phyloP scores from a whole-genome alignment of 768 basidiomycete genomes.

The Leccinellum luteum region DNA sequence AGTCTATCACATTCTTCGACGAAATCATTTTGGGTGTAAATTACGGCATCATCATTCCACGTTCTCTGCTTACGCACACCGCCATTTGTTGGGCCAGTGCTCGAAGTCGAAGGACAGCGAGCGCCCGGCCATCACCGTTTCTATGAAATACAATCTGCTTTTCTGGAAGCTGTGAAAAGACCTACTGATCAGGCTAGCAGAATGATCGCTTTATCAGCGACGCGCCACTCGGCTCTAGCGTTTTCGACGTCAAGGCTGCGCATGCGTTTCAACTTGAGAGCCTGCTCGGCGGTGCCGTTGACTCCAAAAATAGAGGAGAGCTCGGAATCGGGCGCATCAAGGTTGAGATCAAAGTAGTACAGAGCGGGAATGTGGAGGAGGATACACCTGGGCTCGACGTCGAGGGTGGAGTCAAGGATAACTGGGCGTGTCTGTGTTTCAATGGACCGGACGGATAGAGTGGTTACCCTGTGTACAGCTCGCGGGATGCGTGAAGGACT shows the following conservation, averaged over 20 bases:
- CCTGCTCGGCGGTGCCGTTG: conserved; percentile 18
- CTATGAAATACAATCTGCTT: background rate
- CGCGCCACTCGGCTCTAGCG: conserved; percentile 67
- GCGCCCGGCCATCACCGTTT: conserved; percentile 6
- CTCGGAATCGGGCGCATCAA: conserved; percentile 54
- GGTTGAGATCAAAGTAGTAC: conserved; percentile 56
- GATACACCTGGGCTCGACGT: conserved; percentile 62
- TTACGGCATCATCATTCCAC: conserved; percentile 1
- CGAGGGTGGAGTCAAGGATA: conserved; percentile 51
- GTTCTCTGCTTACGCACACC: background rate
- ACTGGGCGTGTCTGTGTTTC: conserved; percentile 43
- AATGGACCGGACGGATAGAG: background rate
- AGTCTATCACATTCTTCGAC: background rate
- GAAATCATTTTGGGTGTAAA: background rate
- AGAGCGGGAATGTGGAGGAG: conserved; percentile 47
- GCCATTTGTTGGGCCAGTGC: background rate
- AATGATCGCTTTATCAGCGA: conserved; percentile 49
- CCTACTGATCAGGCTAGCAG: conserved; percentile 36
- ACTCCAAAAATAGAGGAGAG: conserved; percentile 34
- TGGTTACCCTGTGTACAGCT: conserved; percentile 10
- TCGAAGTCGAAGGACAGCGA: background rate
- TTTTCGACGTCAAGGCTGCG: conserved; percentile 58
- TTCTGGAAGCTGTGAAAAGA: conserved; percentile 1
- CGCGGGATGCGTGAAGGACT: conserved; percentile 1
- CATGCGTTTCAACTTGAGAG: conserved; percentile 55